These are phyloP conservation scores for Sporothrix pallida DNA, from an alignment of 2,329 filamentous ascomycete genomes.

Conservation along the genomic window DNA sequence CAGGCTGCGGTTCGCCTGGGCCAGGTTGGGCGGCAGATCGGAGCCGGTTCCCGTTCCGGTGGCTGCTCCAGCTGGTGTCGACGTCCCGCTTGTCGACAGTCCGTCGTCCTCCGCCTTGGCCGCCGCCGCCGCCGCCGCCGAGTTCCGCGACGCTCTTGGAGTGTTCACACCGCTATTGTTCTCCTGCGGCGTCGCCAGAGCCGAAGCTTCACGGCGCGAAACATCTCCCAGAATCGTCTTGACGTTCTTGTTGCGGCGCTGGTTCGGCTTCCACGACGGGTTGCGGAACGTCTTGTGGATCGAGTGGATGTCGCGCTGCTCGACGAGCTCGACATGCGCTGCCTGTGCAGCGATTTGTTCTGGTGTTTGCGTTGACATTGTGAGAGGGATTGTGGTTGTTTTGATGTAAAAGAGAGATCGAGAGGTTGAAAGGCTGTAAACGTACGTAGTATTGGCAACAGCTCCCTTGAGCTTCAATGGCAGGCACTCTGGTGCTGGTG, in stretches of 20 bases:
- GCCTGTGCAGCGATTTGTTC: constrained; percentile 79
- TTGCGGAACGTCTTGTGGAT: constrained; percentile 91
- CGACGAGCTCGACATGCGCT: constrained; percentile 83
- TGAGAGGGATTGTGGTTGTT: not conserved
- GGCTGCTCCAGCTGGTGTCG: constrained; percentile 52
- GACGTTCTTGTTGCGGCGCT: constrained; percentile 98
- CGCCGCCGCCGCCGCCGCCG: constrained; percentile 45
- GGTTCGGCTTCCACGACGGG: constrained; percentile 85
- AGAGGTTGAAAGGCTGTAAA: not conserved
- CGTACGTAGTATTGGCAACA: not conserved
- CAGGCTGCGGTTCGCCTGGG: constrained; percentile 85
- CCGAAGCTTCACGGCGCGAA: constrained; percentile 85
- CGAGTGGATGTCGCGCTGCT: constrained; percentile 87
- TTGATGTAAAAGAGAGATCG: not conserved
- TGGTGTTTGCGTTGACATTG: constrained; percentile 48
- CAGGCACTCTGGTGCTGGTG: not conserved
- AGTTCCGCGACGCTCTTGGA: constrained; percentile 48
- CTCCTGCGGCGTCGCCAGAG: constrained; percentile 77
- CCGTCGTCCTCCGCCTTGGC: constrained; percentile 51
- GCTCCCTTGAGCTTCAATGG: constrained; percentile 20
- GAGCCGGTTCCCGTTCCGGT: constrained; percentile 42
- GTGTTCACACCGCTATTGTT: constrained; percentile 73
- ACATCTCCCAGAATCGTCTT: constrained; percentile 94
- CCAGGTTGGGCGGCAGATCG: constrained; percentile 69
- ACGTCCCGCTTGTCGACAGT: constrained; percentile 62